A percentile compares a stretch with the other conserved stretches of the same genome.
Evolutionary conservation across 2,329 filamentous ascomycete species (phyloP).

Genomic region (Paramyrothecium sp.): DNA sequence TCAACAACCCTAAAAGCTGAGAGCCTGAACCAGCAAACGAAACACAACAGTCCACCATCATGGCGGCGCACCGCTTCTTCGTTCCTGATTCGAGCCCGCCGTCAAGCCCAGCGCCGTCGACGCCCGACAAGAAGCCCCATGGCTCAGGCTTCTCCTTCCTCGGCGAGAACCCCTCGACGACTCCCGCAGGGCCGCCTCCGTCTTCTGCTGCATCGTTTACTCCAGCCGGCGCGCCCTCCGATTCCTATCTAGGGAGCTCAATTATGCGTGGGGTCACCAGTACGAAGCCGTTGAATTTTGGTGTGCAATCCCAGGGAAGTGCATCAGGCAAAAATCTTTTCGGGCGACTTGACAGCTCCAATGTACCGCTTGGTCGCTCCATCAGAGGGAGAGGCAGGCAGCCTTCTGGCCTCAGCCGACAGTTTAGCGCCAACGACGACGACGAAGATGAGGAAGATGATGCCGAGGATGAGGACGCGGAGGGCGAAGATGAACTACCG

Average conservation of each 20-base stretch:
- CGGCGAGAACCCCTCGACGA: constrained; percentile 48
- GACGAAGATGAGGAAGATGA: constrained; percentile 23
- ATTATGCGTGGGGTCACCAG: constrained; percentile 42
- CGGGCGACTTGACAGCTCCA: constrained; percentile 31
- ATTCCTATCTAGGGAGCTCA: constrained; percentile 54
- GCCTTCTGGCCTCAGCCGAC: constrained; percentile 51
- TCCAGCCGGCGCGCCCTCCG: constrained; percentile 54
- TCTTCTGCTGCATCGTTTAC: constrained; percentile 55
- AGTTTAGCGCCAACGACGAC: constrained; percentile 31
- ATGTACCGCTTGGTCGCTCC: constrained; percentile 47
- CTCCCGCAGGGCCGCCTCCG: constrained; percentile 50
- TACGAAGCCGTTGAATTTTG: constrained; percentile 38
- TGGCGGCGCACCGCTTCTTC: constrained; percentile 40
- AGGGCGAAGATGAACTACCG: constrained; percentile 32
- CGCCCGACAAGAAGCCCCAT: constrained; percentile 41
- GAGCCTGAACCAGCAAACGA: neutral
- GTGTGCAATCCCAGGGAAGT: constrained; percentile 22
- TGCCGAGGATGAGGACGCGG: constrained; percentile 27
- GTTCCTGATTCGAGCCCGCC: constrained; percentile 43
- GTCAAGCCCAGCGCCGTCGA: constrained; percentile 44
- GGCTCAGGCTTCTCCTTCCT: constrained; percentile 35
- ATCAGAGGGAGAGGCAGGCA: constrained; percentile 39
- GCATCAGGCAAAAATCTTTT: constrained; percentile 35
- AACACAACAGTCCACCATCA: constrained; percentile 9
- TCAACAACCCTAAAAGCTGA: neutral